Percentiles rank a stretch among this genome's conserved stretches.
Conservation (phyloP, 2,329 filamentous ascomycete genomes). For the Fusarium algeriense region DNA sequence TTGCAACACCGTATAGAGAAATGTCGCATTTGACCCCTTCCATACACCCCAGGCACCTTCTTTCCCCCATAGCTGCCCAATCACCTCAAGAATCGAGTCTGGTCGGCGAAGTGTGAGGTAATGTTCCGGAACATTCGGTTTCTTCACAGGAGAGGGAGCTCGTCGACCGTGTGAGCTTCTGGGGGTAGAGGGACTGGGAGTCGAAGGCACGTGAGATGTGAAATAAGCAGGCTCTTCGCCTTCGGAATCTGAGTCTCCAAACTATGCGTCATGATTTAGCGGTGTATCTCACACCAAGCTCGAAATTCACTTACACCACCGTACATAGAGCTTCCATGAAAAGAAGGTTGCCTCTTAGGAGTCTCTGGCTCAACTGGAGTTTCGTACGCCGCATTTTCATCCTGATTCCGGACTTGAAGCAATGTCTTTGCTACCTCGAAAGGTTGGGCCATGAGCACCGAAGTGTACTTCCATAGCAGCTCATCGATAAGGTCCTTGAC, state of each 20-base stretch:
- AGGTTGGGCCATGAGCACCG: conserved; percentile 89
- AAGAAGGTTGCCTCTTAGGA: conserved; percentile 48
- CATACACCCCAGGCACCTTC: conserved; percentile 93
- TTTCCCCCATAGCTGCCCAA: conserved; percentile 88
- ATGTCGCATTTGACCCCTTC: conserved; percentile 94
- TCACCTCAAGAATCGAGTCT: conserved; percentile 86
- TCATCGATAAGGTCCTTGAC: conserved; percentile 84
- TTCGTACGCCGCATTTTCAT: conserved; percentile 56
- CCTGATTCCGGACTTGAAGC: conserved; percentile 78
- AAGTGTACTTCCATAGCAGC: conserved; percentile 91
- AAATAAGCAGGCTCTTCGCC: conserved; percentile 88
- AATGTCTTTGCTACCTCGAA: conserved; percentile 98
- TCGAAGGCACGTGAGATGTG: conserved; percentile 71
- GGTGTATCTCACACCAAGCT: conserved; percentile 20
- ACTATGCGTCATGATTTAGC: conserved; percentile 48
- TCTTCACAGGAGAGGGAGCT: conserved; percentile 51
- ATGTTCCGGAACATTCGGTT: conserved; percentile 59
- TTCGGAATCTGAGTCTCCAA: conserved; percentile 74
- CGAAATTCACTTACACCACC: conserved; percentile 51
- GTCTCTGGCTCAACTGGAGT: conserved; percentile 43
- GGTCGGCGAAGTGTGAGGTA: conserved; percentile 78
- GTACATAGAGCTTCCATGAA: conserved; percentile 52
- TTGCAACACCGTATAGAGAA: conserved; percentile 88
- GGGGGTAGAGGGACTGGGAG: conserved; percentile 62
- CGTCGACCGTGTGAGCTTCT: conserved; percentile 52